phyloP scores from a whole-genome alignment of 2,329 filamentous ascomycete species.

The Zymoseptoria tritici region DNA sequence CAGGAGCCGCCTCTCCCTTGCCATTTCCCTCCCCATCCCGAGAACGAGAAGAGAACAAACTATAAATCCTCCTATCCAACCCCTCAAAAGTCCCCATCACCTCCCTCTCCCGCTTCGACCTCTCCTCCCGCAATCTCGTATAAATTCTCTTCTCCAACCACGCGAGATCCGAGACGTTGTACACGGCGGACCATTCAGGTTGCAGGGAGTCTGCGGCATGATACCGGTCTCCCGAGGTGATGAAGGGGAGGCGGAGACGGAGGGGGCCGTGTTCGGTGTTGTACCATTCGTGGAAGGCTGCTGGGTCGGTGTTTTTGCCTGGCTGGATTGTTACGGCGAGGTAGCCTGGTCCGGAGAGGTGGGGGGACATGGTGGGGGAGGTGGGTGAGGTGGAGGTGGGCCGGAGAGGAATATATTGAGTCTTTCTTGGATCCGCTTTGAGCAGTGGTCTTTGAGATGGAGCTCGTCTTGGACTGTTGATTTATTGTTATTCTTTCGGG shows the following conservation, averaged over 20 bases:
- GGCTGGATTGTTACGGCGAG: conserved; percentile 86
- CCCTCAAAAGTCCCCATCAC: conserved; percentile 56
- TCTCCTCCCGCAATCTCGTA: conserved; percentile 54
- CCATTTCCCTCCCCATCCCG: too few species aligned
- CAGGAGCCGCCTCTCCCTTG: conserved; percentile 18
- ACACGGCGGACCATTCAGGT: conserved; percentile 70
- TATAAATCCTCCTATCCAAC: conserved; percentile 65
- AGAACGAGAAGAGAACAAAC: conserved; percentile 42
- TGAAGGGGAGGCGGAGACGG: conserved; percentile 66
- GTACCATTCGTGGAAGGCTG: conserved; percentile 86
- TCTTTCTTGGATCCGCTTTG: too few species aligned
- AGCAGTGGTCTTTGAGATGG: too few species aligned
- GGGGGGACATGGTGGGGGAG: background rate
- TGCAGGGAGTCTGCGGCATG: conserved; percentile 54
- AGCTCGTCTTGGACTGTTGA: too few species aligned
- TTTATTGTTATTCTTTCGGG: background rate
- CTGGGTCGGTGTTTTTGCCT: conserved; percentile 53
- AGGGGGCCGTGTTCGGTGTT: conserved; percentile 86
- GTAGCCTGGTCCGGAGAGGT: conserved; percentile 50
- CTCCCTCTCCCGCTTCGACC: conserved; percentile 37
- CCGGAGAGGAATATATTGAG: too few species aligned
- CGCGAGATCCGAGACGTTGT: conserved; percentile 71
- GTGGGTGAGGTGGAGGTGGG: too few species aligned
- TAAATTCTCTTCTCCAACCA: conserved; percentile 66
- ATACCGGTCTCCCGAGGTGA: conserved; percentile 73